Evolutionary conservation across 176 grass and related monocot species (phyloP), one percentile per base, ranked within the genome.

Genomic region (Eleusine indica): DNA sequence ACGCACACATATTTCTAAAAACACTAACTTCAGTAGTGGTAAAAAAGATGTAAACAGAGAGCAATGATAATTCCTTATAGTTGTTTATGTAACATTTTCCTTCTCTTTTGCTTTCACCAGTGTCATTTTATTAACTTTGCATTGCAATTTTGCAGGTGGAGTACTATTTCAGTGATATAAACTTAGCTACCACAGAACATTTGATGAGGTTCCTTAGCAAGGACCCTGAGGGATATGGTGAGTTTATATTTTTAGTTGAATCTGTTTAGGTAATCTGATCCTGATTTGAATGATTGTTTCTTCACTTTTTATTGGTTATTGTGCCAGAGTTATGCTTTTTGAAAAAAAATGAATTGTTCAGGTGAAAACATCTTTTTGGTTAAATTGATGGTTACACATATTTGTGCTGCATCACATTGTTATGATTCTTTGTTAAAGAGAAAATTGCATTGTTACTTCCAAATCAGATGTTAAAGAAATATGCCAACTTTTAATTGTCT

Each of bases 121-220:
- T 53, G 17, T 28, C 9, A 53, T 80, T 71, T 49, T 51, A 46
- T 77, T 29, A 66, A 70, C 65, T 71, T 40, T n/a, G 15, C 40
- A 42, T 65, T 90, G 78, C 17, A 64, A 80, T 83, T 74, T 82
- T 83, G 37, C 87, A 97, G 94, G 94, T 97, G 83, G 94, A 97
- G 58, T 97, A 94, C 75, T 97, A 97, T 92, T 97, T 94, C 75
- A 97, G 94, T 86, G 92, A 97, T 74, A 83, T 88, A 87, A 97
- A 97, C 81, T 81, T 97, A 54, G 92, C 92, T 57, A 97, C 94
- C 22, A 97, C 92, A 74, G 94, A 97, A 88, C 94, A 97, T 79
- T 87, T 97, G 84, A 92, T 97, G 87, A 94, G 94, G 80, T 94
- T 97, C 90, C 92, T 97, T 87, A 87, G 76, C 58, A 97, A 94